Base-by-base conservation (phyloP, 208 protist species). In the Crithidia sp. region DNA sequence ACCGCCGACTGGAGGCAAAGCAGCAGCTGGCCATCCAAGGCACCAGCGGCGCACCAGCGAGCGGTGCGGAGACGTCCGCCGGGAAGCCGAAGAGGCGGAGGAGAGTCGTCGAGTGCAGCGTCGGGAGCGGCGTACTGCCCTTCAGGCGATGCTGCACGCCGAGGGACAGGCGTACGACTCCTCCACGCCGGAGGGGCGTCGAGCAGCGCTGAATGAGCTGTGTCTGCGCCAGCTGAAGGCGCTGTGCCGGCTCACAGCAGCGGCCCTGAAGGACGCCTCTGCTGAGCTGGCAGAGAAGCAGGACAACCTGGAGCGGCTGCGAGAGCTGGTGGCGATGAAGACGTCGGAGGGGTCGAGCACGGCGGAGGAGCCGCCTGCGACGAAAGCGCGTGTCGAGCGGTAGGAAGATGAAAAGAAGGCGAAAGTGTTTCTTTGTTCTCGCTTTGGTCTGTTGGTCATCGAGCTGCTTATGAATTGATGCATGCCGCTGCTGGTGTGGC, bases 171-270 rank as follows among this genome's bases (percentile, higher is more conserved):
- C 28, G 49, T 47, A 44, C 14, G 84, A 90, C 43, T 57, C 75
- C 4, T 58, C 53, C 8, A 74, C 66, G 39, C 50, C 67, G 12
- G 73, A 56, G 54, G 60, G 70, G 0, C 77, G 77, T 14, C 79
- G 79, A 9, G 68, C 62, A 45, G 87, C 86, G 60, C 47, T 89
- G 75, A 39, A 52, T 6, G 85, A 91, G 56, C 73, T 94, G 37
- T 95, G 88, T 65, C 60, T 72, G 19, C 82, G 92, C 3, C 92
- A 96, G 67, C 59, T 94, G 9, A 82, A 75, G 16, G 92, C 92
- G 7, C 72, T 96, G 16, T 80, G 70, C 60, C 70, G 80, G 43
- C 77, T 96, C 2, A 87, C 85, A 7, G 59, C 74, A 8, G 81
- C 83, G 7, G 86, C 77, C 0, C 41, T 89, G 43, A 49, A 5